Base-by-base conservation (phyloP, 345 rosid genomes). In the Hibiscus mutabilis region DNA sequence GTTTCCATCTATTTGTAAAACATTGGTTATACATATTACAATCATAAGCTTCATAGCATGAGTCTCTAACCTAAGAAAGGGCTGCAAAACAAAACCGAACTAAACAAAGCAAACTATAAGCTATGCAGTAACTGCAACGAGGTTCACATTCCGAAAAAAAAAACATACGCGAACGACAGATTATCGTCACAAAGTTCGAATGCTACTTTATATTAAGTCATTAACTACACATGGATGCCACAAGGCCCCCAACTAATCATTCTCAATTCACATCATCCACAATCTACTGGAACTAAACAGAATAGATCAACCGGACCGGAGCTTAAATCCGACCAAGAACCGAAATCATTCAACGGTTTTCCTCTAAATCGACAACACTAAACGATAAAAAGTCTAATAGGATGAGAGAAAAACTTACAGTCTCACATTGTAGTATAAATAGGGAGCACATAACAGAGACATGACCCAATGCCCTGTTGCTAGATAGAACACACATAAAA, bases 401-500 rank as follows among this genome's bases (percentile, higher is more conserved):
- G 66, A 15, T 4, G 44, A 70, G 68, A 69, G 62, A 55, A 75
- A 16, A 55, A 84, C 89, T 84, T 79, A 85, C 89, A 79, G 85
- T 63, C 83, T 84, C 71, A 82, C 84, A 61, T 89, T 85, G 84
- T 85, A 86, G 76, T 83, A 87, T 67, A 85, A 84, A 79, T 84
- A 84, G 0, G 94, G 94, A 46, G 77, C 76, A 66, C 86, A 82
- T 4, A 89, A 16, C 25, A 89, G 72, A 47, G 86, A 58, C 94
- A 89, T 87, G 69, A 79, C 21, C 91, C 94, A 89, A 60, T 89
- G 91, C 66, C 91, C 87, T 12, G 94, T 87, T 47, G 83, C 29
- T 3, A 89, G 80, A 73, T 76, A 84, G 80, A 87, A 82, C 47
- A 83, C 33, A 60, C 84, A 83, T 25, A 87, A 73, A 57, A 76